Evolutionary conservation across 345 rosid genomes (phyloP).

Genomic region (Sisymbrium altissimum): DNA sequence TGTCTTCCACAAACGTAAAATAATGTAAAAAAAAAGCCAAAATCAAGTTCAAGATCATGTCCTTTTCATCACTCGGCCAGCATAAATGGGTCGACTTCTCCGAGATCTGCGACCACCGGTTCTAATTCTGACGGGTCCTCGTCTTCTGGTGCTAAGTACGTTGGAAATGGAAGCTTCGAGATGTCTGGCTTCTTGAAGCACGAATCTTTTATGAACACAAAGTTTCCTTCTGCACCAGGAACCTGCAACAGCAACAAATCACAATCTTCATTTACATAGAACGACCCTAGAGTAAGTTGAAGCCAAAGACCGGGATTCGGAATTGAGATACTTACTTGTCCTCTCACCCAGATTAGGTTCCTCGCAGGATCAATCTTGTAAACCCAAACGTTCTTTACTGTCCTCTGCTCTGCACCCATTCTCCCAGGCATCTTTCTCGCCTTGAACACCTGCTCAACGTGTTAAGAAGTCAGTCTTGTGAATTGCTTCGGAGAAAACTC

Average conservation of each 20-base stretch:
- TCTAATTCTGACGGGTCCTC: conserved; percentile 46
- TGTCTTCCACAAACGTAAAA: conserved; percentile 5
- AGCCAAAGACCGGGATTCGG: background rate
- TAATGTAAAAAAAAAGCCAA: conserved; percentile 3
- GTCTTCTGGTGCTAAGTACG: conserved; percentile 62
- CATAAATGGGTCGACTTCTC: conserved; percentile 88
- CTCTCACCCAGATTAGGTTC: conserved; percentile 91
- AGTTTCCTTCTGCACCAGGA: conserved; percentile 89
- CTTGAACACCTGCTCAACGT: conserved; percentile 66
- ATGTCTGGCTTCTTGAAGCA: conserved; percentile 73
- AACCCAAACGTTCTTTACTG: conserved; percentile 90
- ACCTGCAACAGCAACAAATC: conserved; percentile 46
- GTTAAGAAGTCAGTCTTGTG: background rate
- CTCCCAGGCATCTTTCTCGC: conserved; percentile 97
- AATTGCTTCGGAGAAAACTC: background rate
- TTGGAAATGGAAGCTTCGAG: conserved; percentile 82
- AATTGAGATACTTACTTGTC: conserved; percentile 64
- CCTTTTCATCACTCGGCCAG: conserved; percentile 48
- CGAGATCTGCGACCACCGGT: conserved; percentile 74
- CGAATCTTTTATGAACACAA: conserved; percentile 85
- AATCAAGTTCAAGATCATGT: conserved; percentile 4
- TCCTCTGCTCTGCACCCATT: conserved; percentile 84
- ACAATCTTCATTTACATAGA: background rate
- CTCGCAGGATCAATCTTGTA: conserved; percentile 88
- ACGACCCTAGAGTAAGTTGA: background rate